Conservation (phyloP, 805 yeast genomes). For the Yarrowia osloensis region DNA sequence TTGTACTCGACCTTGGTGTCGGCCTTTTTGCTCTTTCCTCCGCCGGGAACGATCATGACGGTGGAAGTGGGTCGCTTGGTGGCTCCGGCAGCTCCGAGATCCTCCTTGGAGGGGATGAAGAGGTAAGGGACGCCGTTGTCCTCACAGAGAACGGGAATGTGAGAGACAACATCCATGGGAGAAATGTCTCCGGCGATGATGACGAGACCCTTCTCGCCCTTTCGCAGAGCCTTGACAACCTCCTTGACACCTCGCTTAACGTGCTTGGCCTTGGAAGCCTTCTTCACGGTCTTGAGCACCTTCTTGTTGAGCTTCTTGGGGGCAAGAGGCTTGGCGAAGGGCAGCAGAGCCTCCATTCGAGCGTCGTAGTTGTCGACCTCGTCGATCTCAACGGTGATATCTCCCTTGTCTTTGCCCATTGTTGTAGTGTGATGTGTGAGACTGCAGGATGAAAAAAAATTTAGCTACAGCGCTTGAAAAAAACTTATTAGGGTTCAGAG, state of each 20-base stretch:
- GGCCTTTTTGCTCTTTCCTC: slow-evolving; percentile 72
- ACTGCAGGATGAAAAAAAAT: slow-evolving; percentile 25
- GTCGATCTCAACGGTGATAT: slow-evolving; percentile 31
- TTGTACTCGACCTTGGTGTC: slow-evolving; percentile 74
- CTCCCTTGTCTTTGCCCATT: slow-evolving; percentile 39
- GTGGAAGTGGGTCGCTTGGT: slow-evolving; percentile 99
- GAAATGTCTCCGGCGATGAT: slow-evolving; percentile 97
- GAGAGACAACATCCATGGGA: slow-evolving; percentile 96
- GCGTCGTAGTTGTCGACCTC: slow-evolving; percentile 81
- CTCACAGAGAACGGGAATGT: slow-evolving; percentile 96
- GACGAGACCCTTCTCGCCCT: slow-evolving; percentile 97
- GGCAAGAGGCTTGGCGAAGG: slow-evolving; percentile 94
- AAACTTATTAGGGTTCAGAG: slow-evolving; percentile 20
- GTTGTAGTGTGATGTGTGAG: slow-evolving; percentile 27
- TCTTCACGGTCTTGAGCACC: slow-evolving; percentile 91
- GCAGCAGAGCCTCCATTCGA: slow-evolving; percentile 84
- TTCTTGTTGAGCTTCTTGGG: slow-evolving; percentile 94
- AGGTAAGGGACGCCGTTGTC: slow-evolving; percentile 88
- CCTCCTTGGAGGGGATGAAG: slow-evolving; percentile 96
- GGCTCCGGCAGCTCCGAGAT: slow-evolving; percentile 97
- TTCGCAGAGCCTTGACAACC: slow-evolving; percentile 95
- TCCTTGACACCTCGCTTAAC: slow-evolving; percentile 99
- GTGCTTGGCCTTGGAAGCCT: slow-evolving; percentile 97
- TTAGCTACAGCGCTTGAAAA: slow-evolving; percentile 11
- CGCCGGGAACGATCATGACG: slow-evolving; percentile 96